Evolutionary conservation across 345 rosid genomes (phyloP).

Genomic region (Sisymbrium irio): DNA sequence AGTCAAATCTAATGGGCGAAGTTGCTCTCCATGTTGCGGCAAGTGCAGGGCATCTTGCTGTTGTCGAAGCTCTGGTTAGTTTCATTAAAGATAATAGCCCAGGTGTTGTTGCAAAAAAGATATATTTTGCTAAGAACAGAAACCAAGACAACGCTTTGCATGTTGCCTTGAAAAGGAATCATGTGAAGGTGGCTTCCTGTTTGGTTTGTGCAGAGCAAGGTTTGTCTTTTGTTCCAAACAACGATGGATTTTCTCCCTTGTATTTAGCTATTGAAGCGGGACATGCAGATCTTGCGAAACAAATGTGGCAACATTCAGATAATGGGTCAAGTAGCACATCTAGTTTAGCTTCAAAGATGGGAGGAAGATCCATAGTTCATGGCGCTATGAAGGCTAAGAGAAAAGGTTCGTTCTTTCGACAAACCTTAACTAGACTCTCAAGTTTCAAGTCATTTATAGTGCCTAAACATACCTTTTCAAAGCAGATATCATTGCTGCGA

Average conservation of each 20-base stretch:
- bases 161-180: neutral
- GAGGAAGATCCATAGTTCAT: neutral
- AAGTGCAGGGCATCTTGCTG: neutral
- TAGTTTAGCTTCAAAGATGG: neutral
- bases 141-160: neutral
- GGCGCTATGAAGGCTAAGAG: neutral
- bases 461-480: neutral
- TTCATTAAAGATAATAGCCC: neutral
- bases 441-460: neutral
- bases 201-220: neutral
- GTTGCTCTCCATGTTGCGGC: neutral
- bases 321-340: neutral
- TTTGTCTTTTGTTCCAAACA: neutral
- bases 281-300: neutral
- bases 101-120: neutral
- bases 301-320: neutral
- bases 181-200: neutral
- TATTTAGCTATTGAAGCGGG: neutral
- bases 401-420: neutral
- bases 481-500: neutral
- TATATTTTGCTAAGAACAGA: neutral
- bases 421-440: neutral
- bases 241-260: neutral
- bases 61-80: neutral
- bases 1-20: neutral